Evolutionary conservation across 164 flowering plant species (phyloP), one percentile per base, ranked within the genome.

Genomic region (Chloranthus sessilifolius): DNA sequence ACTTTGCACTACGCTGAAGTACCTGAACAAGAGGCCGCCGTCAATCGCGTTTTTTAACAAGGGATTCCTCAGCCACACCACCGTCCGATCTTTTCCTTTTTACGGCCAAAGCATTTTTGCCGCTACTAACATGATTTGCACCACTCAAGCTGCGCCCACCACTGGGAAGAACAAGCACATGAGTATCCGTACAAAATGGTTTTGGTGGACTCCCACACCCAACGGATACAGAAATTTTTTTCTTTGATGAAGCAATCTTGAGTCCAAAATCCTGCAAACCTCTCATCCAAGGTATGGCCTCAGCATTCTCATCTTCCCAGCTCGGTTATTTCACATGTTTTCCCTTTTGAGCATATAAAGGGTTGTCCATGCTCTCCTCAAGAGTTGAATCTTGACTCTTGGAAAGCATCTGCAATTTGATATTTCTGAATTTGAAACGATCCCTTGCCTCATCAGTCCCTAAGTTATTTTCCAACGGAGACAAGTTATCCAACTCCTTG

Each of bases 221-320:
- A 60, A 35, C 37, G 41, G 71, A 47, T 55, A 63, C 30, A 52
- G 66, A 40, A 56, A 60, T 37, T 52, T 72, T 79, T 47, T 68
- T 50, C 53, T 74, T 75, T 42, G 70, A 54, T 43, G 77, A 45
- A 44, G 76, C 64, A 72, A 61, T 74, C 56, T 56, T 71, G 21
- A 77, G 83, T 53, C 88, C 95, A 61, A 85, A 69, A 51, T 81
- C 95, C 65, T 80, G 83, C 70, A 83, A 70, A 53, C 79, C 91
- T 76, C 84, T 81, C 86, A 81, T 80, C 30, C 75, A 74, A 49
- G 81, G 83, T 24, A 65, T 54, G 7, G 45, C 68, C 50, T 73
- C 83, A 60, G 74, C 56, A 46, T 60, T 72, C 50, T 69, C 79
- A 56, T 78, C 80, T 54, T 78, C 79, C 55, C 51, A 58, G 33